Evolutionary conservation across 805 yeast genomes (phyloP).

Genomic region (Ogataea pilisensis): DNA sequence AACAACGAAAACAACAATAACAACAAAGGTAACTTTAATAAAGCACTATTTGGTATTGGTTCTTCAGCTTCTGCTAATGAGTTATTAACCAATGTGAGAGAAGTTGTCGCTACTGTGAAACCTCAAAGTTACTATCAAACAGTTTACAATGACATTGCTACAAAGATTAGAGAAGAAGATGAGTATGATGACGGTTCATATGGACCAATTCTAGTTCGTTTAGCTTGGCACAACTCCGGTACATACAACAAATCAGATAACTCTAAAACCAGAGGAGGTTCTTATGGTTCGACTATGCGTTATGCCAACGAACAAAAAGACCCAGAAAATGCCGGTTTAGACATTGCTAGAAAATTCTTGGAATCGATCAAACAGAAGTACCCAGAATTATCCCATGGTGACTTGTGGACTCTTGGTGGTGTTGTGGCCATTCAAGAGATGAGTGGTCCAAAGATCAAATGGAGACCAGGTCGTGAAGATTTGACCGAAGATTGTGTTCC

Average conservation of each 20-base stretch:
- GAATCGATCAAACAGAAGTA: constrained; percentile 50
- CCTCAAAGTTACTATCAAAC: constrained; percentile 53
- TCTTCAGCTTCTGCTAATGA: constrained; percentile 33
- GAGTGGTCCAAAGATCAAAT: constrained; percentile 59
- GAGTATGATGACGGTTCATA: constrained; percentile 61
- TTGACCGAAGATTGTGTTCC: constrained; percentile 33
- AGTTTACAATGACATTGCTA: constrained; percentile 72
- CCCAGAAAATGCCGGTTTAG: constrained; percentile 47
- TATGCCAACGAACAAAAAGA: constrained; percentile 47
- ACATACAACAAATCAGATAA: constrained; percentile 40
- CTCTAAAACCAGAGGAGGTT: constrained; percentile 40
- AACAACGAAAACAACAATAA: constrained; percentile 9
- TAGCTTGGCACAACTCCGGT: constrained; percentile 50
- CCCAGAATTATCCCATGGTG: constrained; percentile 63
- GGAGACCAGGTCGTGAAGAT: constrained; percentile 52
- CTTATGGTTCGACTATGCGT: constrained; percentile 54
- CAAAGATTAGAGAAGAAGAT: constrained; percentile 48
- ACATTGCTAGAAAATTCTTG: constrained; percentile 51
- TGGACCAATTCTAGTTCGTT: constrained; percentile 43
- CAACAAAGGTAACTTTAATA: constrained; percentile 17
- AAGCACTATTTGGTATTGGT: constrained; percentile 27
- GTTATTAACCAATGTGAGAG: constrained; percentile 25
- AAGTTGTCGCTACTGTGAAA: constrained; percentile 30
- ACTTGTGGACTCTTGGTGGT: constrained; percentile 71
- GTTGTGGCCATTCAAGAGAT: constrained; percentile 58